phyloP scores from a whole-genome alignment of 2,329 filamentous ascomycete genomes.

The Teratosphaeria viscida region DNA sequence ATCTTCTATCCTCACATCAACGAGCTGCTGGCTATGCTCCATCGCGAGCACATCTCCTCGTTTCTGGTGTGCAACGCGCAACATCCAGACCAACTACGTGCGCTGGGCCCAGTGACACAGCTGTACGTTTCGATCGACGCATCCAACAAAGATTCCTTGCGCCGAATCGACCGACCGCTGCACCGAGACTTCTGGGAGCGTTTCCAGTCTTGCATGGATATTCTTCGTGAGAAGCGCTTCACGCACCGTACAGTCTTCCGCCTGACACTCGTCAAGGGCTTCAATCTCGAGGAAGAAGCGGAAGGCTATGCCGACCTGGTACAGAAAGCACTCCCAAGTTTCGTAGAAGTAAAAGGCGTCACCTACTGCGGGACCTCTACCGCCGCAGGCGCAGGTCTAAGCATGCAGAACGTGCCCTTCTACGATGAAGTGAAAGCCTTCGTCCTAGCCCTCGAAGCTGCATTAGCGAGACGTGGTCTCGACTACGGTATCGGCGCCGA shows the following conservation, averaged over 20 bases:
- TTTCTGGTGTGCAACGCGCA: constrained; percentile 97
- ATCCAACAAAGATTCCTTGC: constrained; percentile 75
- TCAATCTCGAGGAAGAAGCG: constrained; percentile 92
- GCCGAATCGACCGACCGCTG: constrained; percentile 80
- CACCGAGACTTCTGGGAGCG: constrained; percentile 97
- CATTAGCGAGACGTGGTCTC: constrained; percentile 59
- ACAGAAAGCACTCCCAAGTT: constrained; percentile 75
- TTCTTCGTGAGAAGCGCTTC: constrained; percentile 72
- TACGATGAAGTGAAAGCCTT: constrained; percentile 84
- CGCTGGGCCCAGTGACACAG: constrained; percentile 78
- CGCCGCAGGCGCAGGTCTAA: constrained; percentile 71
- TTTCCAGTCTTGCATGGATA: constrained; percentile 82
- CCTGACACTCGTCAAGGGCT: constrained; percentile 90
- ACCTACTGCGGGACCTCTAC: constrained; percentile 92
- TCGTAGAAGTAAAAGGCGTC: constrained; percentile 92
- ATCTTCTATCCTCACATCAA: constrained; percentile 99
- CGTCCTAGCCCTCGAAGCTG: constrained; percentile 61
- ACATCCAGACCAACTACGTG: constrained; percentile 79
- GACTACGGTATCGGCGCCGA: constrained; percentile 87
- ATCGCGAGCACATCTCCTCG: constrained; percentile 76
- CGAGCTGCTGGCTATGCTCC: constrained; percentile 73
- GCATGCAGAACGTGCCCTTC: constrained; percentile 96
- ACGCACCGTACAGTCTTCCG: constrained; percentile 89
- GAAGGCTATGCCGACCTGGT: constrained; percentile 84
- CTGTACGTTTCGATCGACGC: constrained; percentile 96